Conservation (phyloP, 2,329 filamentous ascomycete genomes). For the Tolypocladium album region DNA sequence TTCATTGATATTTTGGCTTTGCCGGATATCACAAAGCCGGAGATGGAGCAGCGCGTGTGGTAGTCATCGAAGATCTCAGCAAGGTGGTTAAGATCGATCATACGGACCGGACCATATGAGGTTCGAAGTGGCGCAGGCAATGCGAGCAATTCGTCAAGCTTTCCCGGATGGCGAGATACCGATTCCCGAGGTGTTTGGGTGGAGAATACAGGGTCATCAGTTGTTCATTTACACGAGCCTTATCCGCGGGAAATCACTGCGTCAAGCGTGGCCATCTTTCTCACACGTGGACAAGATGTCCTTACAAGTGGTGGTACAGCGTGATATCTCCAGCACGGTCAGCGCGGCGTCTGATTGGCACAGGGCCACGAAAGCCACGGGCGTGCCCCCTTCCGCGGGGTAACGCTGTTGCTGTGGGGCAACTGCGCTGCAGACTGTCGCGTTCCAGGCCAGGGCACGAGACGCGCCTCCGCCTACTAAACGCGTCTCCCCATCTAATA, state of each 20-base stretch:
- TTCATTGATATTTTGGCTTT: too few species aligned
- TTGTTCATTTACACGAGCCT: conserved; percentile 12
- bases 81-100: conserved; percentile 5
- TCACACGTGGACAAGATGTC: conserved; percentile 8
- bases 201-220: conserved; percentile 5
- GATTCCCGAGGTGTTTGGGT: conserved; percentile 22
- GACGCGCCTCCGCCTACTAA: background rate
- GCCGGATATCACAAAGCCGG: too few species aligned
- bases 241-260: conserved; percentile 8
- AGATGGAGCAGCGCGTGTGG: too few species aligned
- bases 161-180: conserved; percentile 6
- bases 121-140: conserved; percentile 6
- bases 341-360: too few species aligned
- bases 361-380: too few species aligned
- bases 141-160: conserved; percentile 2
- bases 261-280: conserved; percentile 9
- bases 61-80: background rate
- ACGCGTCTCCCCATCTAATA: background rate
- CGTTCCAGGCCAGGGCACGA: background rate
- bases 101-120: background rate
- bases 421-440: background rate
- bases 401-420: background rate
- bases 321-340: too few species aligned
- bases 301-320: too few species aligned
- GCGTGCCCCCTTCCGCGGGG: too few species aligned